Evolutionary conservation across 2,329 filamentous ascomycete genomes (phyloP), one percentile per base, ranked within the genome.

Genomic region (Dryadomyces sulphureus): DNA sequence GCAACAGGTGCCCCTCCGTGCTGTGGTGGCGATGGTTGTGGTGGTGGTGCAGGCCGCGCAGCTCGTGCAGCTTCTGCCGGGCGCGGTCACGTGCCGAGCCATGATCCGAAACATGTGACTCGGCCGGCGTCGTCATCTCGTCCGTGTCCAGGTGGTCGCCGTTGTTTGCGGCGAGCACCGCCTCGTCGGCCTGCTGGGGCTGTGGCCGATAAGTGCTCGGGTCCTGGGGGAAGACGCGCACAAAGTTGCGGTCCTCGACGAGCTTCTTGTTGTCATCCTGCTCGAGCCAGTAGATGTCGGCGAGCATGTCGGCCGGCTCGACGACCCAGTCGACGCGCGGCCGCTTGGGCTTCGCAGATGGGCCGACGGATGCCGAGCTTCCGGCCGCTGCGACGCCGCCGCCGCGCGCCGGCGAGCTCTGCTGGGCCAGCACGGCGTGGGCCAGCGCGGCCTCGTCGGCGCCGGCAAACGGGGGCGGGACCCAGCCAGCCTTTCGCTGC

Each of bases 211-310:
- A 55, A 1, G 55, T 32, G 7, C 54, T 54, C 0, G 54, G 54
- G 6, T 55, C 53, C 20, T 64, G 62, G 1, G 76, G 70, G 51
- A 84, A 93, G 14, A 95, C 76, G 48, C 75, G 80, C 41, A 75
- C 73, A 56, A 87, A 87, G 55, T 85, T 69, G 14, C 79, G 77
- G 60, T 94, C 84, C 57, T 94, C 84, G 38, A 94, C 81, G 24
- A 88, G 68, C 45, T 72, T 72, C 59, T 89, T 93, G 61, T 95
- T 88, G 48, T 81, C 69, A 27, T 75, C 77, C 55, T 89, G 79
- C 59, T 95, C 87, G 20, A 93, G 65, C 92, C 92, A 98, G 56
- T 89, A 86, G 1, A 83, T 72, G 65, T 98, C 92, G 5, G 89
- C 89, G 41, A 96, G 67, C 60, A 95, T 73, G 59, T 96, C 89